These are phyloP conservation scores for Aspergillus thermomutatus DNA, from an alignment of 2,329 filamentous ascomycete genomes.

Conservation along the genomic window DNA sequence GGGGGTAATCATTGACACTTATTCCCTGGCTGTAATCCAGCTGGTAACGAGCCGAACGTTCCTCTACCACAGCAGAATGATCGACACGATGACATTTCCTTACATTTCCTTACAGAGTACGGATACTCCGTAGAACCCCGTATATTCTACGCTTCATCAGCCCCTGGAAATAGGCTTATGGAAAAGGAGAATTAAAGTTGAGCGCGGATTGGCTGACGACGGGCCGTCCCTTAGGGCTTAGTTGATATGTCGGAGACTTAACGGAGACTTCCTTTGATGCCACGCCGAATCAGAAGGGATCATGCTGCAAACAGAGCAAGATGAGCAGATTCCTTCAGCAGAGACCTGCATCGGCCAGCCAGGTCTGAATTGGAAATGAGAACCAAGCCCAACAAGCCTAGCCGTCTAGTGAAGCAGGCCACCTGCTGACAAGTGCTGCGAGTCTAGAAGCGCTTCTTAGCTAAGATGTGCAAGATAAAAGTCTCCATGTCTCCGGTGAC, in stretches of 20 bases:
- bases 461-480: neutral
- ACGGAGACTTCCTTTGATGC: neutral
- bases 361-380: neutral
- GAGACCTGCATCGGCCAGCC: neutral
- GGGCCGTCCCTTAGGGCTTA: neutral
- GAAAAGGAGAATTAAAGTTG: no score
- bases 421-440: neutral
- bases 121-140: no score
- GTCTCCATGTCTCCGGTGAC: neutral
- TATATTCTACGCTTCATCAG: no score
- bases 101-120: no score
- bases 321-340: neutral
- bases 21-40: no score
- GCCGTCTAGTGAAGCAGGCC: no score
- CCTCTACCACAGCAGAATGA: no score
- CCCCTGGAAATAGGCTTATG: no score
- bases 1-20: no score
- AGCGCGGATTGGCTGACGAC: neutral
- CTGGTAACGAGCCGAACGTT: no score
- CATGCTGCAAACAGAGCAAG: neutral
- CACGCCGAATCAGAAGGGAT: neutral
- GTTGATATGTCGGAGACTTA: neutral
- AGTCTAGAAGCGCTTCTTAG: neutral
- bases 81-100: no score
- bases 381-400: no score